A percentile compares a stretch with the other conserved stretches of the same genome.
phyloP scores from a whole-genome alignment of 306 rosid species.

The Prunus mume region DNA sequence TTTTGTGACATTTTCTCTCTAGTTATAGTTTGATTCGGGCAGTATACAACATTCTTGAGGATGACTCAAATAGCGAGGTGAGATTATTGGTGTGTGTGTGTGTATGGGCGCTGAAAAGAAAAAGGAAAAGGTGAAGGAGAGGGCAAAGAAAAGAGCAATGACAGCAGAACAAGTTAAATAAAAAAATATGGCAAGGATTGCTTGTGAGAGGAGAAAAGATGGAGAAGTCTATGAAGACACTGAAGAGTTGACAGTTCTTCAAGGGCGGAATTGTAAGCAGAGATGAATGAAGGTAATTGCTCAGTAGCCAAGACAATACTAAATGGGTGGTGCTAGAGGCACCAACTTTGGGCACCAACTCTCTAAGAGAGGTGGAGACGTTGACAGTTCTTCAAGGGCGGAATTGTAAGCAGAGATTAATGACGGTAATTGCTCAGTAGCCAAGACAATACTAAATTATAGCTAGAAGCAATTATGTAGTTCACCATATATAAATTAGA shows the following conservation, averaged over 20 bases:
- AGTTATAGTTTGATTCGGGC: too few relatives aligned
- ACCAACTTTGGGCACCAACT: too few relatives aligned
- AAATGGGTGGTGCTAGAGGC: too few relatives aligned
- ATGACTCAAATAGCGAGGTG: too few relatives aligned
- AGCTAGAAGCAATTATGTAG: neutral
- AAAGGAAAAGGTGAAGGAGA: slow-evolving; percentile 50
- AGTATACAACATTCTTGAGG: too few relatives aligned
- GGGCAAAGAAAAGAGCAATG: slow-evolving; percentile 44
- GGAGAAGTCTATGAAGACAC: slow-evolving; percentile 10
- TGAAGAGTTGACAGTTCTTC: slow-evolving; percentile 30
- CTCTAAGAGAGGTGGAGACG: too few relatives aligned
- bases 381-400: too few relatives aligned
- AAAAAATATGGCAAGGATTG: slow-evolving; percentile 39
- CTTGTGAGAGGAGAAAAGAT: slow-evolving; percentile 23
- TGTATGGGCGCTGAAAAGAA: slow-evolving; percentile 35
- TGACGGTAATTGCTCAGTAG: too few relatives aligned
- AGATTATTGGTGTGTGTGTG: too few relatives aligned
- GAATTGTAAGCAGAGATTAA: too few relatives aligned
- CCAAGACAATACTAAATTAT: too few relatives aligned
- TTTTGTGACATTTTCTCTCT: too few relatives aligned
- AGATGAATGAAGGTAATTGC: slow-evolving; percentile 50
- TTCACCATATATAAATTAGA: neutral
- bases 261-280: slow-evolving; percentile 36
- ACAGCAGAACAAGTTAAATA: slow-evolving; percentile 44
- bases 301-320: neutral